These are phyloP conservation scores for Daldinia sp. DNA, from an alignment of 2,329 filamentous ascomycete genomes.

Conservation along the genomic window DNA sequence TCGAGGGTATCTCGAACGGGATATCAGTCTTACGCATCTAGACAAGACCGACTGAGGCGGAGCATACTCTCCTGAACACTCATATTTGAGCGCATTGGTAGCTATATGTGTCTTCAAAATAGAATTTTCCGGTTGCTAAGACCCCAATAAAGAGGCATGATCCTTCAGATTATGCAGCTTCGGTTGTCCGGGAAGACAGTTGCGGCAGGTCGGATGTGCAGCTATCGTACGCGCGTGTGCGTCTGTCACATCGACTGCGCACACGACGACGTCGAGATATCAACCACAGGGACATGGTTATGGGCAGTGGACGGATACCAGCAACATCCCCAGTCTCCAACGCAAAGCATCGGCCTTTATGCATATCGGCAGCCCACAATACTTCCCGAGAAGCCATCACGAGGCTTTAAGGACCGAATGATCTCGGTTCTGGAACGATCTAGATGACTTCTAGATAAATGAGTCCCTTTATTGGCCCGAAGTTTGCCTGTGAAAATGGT, in stretches of 20 bases:
- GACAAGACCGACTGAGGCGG: neutral
- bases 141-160: neutral
- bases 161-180: neutral
- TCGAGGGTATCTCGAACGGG: neutral
- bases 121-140: neutral
- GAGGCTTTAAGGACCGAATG: neutral
- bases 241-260: neutral
- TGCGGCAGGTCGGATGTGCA: neutral
- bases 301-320: neutral
- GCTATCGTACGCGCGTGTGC: neutral
- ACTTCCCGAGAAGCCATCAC: slow-evolving; percentile 2
- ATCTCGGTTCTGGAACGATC: slow-evolving; percentile 28
- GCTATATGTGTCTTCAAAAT: neutral
- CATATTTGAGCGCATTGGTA: neutral
- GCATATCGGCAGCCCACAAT: slow-evolving; percentile 11
- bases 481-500: neutral
- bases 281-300: neutral
- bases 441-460: slow-evolving; percentile 11
- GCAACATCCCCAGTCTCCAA: neutral
- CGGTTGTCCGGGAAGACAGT: neutral
- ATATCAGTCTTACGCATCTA: neutral
- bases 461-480: slow-evolving; percentile 3
- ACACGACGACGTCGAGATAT: neutral
- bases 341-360: slow-evolving; percentile 10
- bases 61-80: too few species aligned